These are phyloP conservation scores for Aspergillaceae sp. DNA, from an alignment of 2,329 filamentous ascomycete genomes.

Conservation along the genomic window DNA sequence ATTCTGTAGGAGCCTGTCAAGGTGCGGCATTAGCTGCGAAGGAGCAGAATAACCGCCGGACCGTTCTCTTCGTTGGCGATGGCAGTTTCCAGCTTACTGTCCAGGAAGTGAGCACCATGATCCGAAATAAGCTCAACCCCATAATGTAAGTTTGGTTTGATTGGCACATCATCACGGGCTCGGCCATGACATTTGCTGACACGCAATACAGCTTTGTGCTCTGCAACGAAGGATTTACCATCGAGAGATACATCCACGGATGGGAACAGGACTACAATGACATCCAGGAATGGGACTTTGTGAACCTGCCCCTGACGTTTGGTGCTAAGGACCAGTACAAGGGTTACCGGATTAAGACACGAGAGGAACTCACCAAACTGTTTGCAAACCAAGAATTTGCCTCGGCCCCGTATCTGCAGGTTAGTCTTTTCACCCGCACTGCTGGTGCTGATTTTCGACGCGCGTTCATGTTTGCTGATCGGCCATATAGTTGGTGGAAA, in stretches of 20 bases:
- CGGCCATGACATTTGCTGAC: slow-evolving; percentile 25
- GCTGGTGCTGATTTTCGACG: too few species aligned
- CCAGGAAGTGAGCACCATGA: slow-evolving; percentile 77
- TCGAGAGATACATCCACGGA: slow-evolving; percentile 81
- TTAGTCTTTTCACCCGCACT: slow-evolving; percentile 13
- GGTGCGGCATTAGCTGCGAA: slow-evolving; percentile 67
- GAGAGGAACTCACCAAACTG: slow-evolving; percentile 57
- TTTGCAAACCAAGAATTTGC: slow-evolving; percentile 57
- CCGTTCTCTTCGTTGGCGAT: slow-evolving; percentile 81
- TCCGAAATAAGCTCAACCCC: slow-evolving; percentile 62
- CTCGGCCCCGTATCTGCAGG: slow-evolving; percentile 41
- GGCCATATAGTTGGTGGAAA: slow-evolving; percentile 63
- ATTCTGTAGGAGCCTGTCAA: slow-evolving; percentile 54
- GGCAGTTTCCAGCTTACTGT: slow-evolving; percentile 78
- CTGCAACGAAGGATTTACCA: slow-evolving; percentile 82
- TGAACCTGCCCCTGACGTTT: slow-evolving; percentile 59
- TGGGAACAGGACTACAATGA: slow-evolving; percentile 76
- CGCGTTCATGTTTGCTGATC: not conserved
- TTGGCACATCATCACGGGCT: not conserved
- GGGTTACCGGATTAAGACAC: slow-evolving; percentile 61
- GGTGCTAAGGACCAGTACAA: slow-evolving; percentile 52
- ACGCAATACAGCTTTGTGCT: slow-evolving; percentile 54
- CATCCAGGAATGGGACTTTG: slow-evolving; percentile 65
- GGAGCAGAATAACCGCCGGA: slow-evolving; percentile 56
- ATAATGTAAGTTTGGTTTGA: slow-evolving; percentile 54